Percentiles rank a stretch among this genome's conserved stretches.
These are phyloP conservation scores for Microcos paniculata DNA, from an alignment of 345 rosid genomes.

Conservation along the genomic window DNA sequence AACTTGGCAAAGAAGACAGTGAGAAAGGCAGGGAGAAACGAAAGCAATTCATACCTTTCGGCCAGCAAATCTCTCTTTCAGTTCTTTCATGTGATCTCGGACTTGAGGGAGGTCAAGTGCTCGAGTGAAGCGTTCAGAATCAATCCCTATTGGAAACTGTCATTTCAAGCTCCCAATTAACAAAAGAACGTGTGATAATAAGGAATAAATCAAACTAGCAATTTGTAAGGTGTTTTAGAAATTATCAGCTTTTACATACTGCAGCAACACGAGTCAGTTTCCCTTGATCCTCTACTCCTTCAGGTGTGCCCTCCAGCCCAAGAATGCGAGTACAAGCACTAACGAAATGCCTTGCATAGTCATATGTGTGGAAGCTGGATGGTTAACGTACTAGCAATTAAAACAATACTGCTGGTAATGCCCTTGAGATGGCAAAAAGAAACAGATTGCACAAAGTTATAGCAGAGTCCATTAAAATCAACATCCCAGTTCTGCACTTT, in stretches of 20 bases:
- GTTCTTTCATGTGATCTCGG: conserved; percentile 51
- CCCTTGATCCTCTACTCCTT: conserved; percentile 70
- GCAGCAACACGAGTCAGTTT: conserved; percentile 58
- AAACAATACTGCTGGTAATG: neutral
- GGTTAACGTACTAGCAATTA: conserved; percentile 5
- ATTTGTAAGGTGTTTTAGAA: conserved; percentile 8
- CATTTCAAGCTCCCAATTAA: conserved; percentile 34
- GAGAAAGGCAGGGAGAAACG: neutral
- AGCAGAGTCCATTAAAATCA: neutral
- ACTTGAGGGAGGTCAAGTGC: conserved; percentile 62
- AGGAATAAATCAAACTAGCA: conserved; percentile 24
- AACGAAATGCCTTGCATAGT: conserved; percentile 65
- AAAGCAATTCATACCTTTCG: conserved; percentile 47
- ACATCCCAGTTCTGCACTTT: neutral
- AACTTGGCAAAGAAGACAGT: neutral
- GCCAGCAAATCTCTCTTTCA: conserved; percentile 53
- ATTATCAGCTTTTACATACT: conserved; percentile 17
- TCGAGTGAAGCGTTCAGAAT: conserved; percentile 53
- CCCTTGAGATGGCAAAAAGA: neutral
- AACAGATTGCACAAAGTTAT: neutral
- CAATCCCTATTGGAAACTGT: conserved; percentile 69
- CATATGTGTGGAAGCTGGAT: conserved; percentile 58
- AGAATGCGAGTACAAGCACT: conserved; percentile 70
- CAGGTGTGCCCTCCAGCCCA: conserved; percentile 67
- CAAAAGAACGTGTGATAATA: conserved; percentile 19